Percentiles rank a stretch among this genome's conserved stretches.
phyloP scores from a whole-genome alignment of 2,329 filamentous ascomycete genomes.

The Beauveria sp. region DNA sequence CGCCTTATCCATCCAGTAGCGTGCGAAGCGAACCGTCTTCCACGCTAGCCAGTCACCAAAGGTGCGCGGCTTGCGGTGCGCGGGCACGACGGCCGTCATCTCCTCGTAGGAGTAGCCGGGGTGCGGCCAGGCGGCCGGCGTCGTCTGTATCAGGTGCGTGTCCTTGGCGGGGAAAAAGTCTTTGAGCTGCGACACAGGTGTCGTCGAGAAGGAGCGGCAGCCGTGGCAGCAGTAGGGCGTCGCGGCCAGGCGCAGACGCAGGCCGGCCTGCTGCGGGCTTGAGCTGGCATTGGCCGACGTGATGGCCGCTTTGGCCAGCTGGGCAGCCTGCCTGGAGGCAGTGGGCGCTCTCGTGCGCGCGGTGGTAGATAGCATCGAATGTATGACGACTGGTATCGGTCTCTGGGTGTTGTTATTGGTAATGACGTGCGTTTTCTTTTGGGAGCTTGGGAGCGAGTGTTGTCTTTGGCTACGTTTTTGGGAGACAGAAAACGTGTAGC shows the following conservation, averaged over 20 bases:
- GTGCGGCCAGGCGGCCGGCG: constrained; percentile 61
- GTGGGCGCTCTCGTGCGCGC: constrained; percentile 18
- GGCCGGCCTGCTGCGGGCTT: constrained; percentile 18
- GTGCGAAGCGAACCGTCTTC: constrained; percentile 63
- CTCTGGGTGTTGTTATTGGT: neutral
- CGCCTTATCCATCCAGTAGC: constrained; percentile 73
- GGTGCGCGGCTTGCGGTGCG: constrained; percentile 66
- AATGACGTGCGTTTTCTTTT: neutral
- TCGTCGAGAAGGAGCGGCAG: constrained; percentile 39
- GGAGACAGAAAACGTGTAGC: neutral
- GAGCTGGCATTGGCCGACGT: constrained; percentile 17
- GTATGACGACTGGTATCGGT: neutral
- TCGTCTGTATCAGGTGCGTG: constrained; percentile 53
- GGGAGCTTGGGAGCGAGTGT: neutral
- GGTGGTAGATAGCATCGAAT: constrained; percentile 22
- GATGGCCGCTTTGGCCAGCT: constrained; percentile 18
- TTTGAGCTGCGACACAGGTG: constrained; percentile 36
- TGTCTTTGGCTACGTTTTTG: neutral
- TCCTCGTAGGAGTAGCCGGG: constrained; percentile 70
- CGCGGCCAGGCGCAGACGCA: constrained; percentile 18
- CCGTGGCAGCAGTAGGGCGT: constrained; percentile 22
- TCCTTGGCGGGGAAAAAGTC: constrained; percentile 57
- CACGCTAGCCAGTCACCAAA: constrained; percentile 75
- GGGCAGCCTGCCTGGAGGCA: constrained; percentile 20
- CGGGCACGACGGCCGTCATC: constrained; percentile 66